phyloP scores from a whole-genome alignment of 306 rosid species.

The Prunus davidiana region DNA sequence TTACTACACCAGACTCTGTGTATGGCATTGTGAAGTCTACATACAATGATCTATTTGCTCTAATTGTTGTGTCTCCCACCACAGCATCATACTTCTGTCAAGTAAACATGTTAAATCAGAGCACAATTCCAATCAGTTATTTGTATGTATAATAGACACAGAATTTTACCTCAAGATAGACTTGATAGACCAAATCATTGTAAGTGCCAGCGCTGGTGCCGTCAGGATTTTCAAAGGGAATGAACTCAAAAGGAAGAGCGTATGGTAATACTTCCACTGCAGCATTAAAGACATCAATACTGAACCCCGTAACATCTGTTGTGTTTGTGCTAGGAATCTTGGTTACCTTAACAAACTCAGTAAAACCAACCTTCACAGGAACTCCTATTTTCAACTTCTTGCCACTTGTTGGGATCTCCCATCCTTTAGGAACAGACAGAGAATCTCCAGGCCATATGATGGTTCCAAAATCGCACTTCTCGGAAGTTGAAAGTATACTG shows the following conservation, averaged over 20 bases:
- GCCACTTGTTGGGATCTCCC: slow-evolving; percentile 28
- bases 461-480: slow-evolving; percentile 9
- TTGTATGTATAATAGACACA: not conserved
- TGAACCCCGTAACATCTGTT: slow-evolving; percentile 15
- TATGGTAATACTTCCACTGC: slow-evolving; percentile 26
- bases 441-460: slow-evolving; percentile 47
- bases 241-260: slow-evolving; percentile 20
- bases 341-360: slow-evolving; percentile 21
- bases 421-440: slow-evolving; percentile 28
- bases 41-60: slow-evolving; percentile 19
- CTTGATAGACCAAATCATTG: slow-evolving; percentile 29
- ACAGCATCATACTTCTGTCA: slow-evolving; percentile 32
- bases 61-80: slow-evolving; percentile 39
- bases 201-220: slow-evolving; percentile 19
- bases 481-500: not conserved
- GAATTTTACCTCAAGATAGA: slow-evolving; percentile 23
- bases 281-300: slow-evolving; percentile 34
- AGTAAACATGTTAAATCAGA: not conserved
- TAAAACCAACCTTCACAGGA: slow-evolving; percentile 23
- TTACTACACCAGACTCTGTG: slow-evolving; percentile 29
- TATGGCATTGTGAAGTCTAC: slow-evolving; percentile 49
- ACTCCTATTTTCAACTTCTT: slow-evolving; percentile 36
- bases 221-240: slow-evolving; percentile 20
- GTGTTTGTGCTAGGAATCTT: slow-evolving; percentile 6
- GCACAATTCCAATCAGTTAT: too few species aligned